These are phyloP conservation scores for Lepidium aucheri DNA, from an alignment of 345 rosid genomes.

Conservation along the genomic window DNA sequence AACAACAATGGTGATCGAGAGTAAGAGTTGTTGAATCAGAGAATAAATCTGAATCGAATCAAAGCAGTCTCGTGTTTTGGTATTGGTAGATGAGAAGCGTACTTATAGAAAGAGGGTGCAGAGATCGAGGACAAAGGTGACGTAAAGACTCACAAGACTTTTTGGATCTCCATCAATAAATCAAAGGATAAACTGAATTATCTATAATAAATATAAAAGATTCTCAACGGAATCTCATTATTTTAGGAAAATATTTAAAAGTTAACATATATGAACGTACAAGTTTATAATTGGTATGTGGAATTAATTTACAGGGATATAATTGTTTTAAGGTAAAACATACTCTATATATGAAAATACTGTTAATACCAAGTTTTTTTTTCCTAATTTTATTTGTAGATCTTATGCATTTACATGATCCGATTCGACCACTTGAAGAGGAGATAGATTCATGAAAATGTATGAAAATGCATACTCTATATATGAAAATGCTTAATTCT, in stretches of 20 bases:
- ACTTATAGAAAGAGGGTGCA: slow-evolving; percentile 3
- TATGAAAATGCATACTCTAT: too few species aligned
- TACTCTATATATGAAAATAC: too few species aligned
- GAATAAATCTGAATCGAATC: not conserved
- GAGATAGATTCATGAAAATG: too few species aligned
- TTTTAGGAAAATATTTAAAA: not conserved
- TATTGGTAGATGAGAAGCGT: slow-evolving; percentile 4
- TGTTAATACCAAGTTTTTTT: too few species aligned
- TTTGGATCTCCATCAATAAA: not conserved
- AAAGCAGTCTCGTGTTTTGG: not conserved
- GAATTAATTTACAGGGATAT: too few species aligned
- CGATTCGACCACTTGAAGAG: too few species aligned
- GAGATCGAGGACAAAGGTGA: slow-evolving; percentile 7
- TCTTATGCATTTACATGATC: too few species aligned
- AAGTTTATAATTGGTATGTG: not conserved
- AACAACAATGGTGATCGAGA: not conserved
- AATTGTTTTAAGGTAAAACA: too few species aligned
- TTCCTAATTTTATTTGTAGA: too few species aligned
- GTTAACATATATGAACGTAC: not conserved
- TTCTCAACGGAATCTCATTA: slow-evolving; percentile 12
- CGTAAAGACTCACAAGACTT: slow-evolving; percentile 5
- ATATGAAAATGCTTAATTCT: too few species aligned
- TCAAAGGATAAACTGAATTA: not conserved
- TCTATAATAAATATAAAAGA: not conserved
- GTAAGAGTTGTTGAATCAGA: not conserved